phyloP scores from a whole-genome alignment of 495 filamentous ascomycete species.

The Ramalina peruviana region DNA sequence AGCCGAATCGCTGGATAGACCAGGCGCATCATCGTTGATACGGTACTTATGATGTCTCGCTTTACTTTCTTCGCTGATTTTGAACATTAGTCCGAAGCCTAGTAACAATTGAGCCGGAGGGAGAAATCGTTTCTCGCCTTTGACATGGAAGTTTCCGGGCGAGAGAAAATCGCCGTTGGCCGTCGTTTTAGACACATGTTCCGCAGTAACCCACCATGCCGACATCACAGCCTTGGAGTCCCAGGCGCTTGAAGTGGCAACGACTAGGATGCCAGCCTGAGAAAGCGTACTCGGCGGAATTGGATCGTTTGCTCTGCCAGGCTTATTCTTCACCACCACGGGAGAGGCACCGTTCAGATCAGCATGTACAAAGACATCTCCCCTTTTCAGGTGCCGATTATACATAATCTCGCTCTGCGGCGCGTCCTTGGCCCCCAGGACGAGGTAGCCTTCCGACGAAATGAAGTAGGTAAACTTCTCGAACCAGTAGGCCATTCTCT shows the following conservation, averaged over 20 bases:
- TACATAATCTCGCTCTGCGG: conserved; percentile 90
- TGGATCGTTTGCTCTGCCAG: conserved; percentile 57
- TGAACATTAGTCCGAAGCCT: conserved; percentile 77
- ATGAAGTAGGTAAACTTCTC: conserved; percentile 94
- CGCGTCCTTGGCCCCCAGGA: conserved; percentile 70
- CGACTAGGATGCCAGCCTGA: conserved; percentile 73
- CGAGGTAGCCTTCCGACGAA: conserved; percentile 88
- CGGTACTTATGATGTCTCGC: conserved; percentile 63
- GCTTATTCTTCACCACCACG: conserved; percentile 75
- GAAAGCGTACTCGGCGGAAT: conserved; percentile 84
- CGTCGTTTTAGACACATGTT: conserved; percentile 76
- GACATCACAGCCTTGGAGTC: conserved; percentile 91
- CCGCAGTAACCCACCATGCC: conserved; percentile 82
- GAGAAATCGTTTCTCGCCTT: conserved; percentile 78
- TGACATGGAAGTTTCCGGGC: conserved; percentile 61
- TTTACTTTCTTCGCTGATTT: conserved; percentile 79
- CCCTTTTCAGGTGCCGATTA: conserved; percentile 66
- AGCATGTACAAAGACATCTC: conserved; percentile 84
- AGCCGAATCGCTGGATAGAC: conserved; percentile 18
- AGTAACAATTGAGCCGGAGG: conserved; percentile 79
- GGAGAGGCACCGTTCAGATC: conserved; percentile 74
- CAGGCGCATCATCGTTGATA: conserved; percentile 30
- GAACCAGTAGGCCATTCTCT: conserved; percentile 79
- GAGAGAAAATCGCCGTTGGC: conserved; percentile 65
- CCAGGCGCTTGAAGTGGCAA: conserved; percentile 80